Base-by-base conservation (phyloP, 179 eudicot genomes). In the Beta macrorhiza region DNA sequence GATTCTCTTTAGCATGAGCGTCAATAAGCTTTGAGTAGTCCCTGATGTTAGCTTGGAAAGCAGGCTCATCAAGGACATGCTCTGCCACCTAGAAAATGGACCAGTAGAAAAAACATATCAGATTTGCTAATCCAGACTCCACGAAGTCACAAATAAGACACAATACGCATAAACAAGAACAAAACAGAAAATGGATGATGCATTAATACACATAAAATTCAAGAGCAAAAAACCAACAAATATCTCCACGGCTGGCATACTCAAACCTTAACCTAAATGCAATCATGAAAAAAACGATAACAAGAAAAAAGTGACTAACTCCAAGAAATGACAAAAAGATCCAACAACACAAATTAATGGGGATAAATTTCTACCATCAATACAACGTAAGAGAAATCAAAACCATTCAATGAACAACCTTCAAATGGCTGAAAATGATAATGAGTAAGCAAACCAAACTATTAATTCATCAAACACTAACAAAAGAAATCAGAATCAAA, bases 11-110 rank as follows among this genome's bases (percentile, higher is more conserved):
- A 55, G 96, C 93, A 87, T 90, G 90, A 64, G 83, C 82, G 78
- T 89, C 91, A 75, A 93, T 87, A 57, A 96, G 96, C 86, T 81
- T 88, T 32, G 96, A 90, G 83, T 86, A 96, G 87, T 96, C 99
- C 57, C 87, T 91, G 37, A 84, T 82, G 81, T 90, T 89, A 11
- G 96, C 73, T 82, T 92, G 86, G 83, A 92, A 96, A 67, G 96
- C 89, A 53, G 92, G 90, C 80, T 94, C 96, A 75, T 72, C 86
- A 51, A 96, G 90, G 80, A 92, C 82, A 85, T 72, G 87, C 78
- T 96, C 98, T 53, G 93, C 88, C 82, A 92, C 84, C 99, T 96
- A 61, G 37, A 57, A 80, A 64, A 77, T 47, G 72, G 62, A 82
- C 68, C 1, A n/a, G 49, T 62, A 62, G 29, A 32, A 29, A 15